Evolutionary conservation across 2,329 filamentous ascomycete species (phyloP), one percentile per base, ranked within the genome.

Genomic region (Sporothrix luriei): DNA sequence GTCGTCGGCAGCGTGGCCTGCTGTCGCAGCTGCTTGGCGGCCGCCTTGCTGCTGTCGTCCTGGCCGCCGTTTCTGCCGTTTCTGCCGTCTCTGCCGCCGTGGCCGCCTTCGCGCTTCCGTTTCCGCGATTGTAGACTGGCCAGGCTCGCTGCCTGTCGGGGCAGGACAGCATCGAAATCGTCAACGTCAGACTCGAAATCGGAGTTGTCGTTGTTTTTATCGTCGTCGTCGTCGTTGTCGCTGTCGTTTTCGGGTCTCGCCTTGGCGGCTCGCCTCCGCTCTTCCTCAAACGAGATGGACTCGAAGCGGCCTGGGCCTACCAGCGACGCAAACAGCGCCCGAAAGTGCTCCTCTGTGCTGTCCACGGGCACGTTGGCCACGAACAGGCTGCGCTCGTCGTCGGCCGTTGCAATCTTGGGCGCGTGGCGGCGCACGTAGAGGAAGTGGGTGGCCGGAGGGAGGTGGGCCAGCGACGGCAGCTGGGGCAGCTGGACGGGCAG

Each of bases 361-460:
- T 97, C 94, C 72, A 90, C 84, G 7, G 95, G 95, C 0, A 96
- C 82, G 76, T 99, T 98, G 73, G 94, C 91, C n/a, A 97, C 78
- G 80, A 97, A 99, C 21, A 99, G 84, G 72, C 91, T 93, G 74
- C 94, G 89, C 19, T 87, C 82, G 75, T 94, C 91, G 78, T 91
- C 86, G 68, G 86, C 83, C 9, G 90, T 91, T 16, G 91, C 88
- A 52, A 91, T 85, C 80, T 91, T 92, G 71, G 94, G 93, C 59
- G 89, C 85, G 79, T 98, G 94, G 69, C 88, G 88, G 73, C 92
- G 92, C 69, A 98, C 81, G 81, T 97, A 97, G 75, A 98, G 83
- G 80, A 94, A 92, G 81, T 98, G 95, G 65, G 87, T 87, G 70
- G 88, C 85, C 55, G 85, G 79, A 54, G 84, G 80, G 29, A 88